A percentile compares a stretch with the other conserved stretches of the same genome.
phyloP scores from a whole-genome alignment of 345 rosid genomes.

The Reutealis trisperma region DNA sequence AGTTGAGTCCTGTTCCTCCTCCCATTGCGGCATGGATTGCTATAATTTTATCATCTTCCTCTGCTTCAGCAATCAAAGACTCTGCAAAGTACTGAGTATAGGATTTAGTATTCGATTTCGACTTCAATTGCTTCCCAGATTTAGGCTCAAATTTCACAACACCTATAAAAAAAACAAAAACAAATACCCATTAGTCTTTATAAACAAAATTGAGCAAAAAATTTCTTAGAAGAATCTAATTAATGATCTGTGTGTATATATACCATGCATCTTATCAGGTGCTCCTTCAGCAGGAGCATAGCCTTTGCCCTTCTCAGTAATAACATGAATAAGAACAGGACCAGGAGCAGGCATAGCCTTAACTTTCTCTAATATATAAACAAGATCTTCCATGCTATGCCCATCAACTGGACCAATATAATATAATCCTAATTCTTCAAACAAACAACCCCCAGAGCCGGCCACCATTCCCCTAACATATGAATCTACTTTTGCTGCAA shows the following conservation, averaged over 20 bases:
- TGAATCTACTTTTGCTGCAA: constrained; percentile 35
- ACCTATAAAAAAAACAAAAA: constrained; percentile 21
- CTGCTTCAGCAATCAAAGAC: constrained; percentile 49
- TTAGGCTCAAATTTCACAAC: constrained; percentile 50
- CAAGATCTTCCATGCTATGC: constrained; percentile 46
- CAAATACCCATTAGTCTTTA: not conserved
- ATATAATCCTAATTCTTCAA: constrained; percentile 52
- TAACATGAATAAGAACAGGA: constrained; percentile 48
- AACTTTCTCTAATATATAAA: constrained; percentile 32
- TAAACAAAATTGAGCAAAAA: not conserved
- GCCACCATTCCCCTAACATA: constrained; percentile 26
- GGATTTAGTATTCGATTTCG: constrained; percentile 26
- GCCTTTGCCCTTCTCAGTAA: constrained; percentile 58
- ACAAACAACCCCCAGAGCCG: constrained; percentile 32
- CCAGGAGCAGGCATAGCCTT: constrained; percentile 38
- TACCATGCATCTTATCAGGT: constrained; percentile 57
- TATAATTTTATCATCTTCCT: constrained; percentile 42
- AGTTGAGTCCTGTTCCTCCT: constrained; percentile 53
- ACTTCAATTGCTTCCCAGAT: constrained; percentile 47
- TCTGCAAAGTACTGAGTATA: constrained; percentile 45
- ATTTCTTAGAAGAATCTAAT: not conserved
- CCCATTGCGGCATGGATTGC: constrained; percentile 64
- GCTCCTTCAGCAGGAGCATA: constrained; percentile 51
- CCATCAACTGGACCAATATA: constrained; percentile 59
- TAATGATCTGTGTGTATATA: too few species aligned